Evolutionary conservation across 768 basidiomycete genomes (phyloP).

Genomic region (Cantharellus anzutake): DNA sequence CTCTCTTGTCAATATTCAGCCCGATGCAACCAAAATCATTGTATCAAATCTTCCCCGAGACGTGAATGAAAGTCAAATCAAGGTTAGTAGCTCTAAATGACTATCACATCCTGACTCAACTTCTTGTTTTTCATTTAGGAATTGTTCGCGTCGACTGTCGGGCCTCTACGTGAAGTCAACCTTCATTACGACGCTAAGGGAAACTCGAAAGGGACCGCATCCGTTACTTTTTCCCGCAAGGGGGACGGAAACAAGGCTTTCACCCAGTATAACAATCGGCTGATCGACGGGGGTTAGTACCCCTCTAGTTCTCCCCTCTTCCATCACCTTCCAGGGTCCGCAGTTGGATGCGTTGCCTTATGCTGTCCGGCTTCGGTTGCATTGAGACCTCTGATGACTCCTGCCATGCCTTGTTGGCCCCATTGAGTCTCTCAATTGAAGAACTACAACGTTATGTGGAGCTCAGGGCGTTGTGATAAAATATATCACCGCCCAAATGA

Average conservation of each 20-base stretch:
- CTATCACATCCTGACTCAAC: background rate
- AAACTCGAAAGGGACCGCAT: conserved; percentile 78
- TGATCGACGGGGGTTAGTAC: conserved; percentile 99
- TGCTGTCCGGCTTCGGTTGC: no score
- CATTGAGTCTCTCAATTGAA: no score
- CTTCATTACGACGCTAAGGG: conserved; percentile 74
- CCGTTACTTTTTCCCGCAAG: conserved; percentile 65
- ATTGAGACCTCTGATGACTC: no score
- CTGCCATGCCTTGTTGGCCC: no score
- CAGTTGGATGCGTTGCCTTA: background rate
- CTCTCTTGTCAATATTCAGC: background rate
- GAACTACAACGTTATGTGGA: no score
- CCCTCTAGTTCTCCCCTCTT: conserved; percentile 24
- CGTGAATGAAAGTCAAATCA: conserved; percentile 70
- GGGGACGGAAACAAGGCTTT: conserved; percentile 88
- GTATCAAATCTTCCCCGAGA: conserved; percentile 10
- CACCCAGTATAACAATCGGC: conserved; percentile 89
- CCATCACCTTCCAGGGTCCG: conserved; percentile 7
- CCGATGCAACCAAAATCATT: conserved; percentile 6
- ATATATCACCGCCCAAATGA: conserved; percentile 6
- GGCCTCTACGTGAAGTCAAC: conserved; percentile 64
- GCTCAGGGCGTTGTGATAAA: conserved; percentile 4
- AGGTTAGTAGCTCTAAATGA: conserved; percentile 32
- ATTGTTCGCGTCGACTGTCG: conserved; percentile 79
- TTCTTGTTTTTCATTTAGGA: conserved; percentile 35